Evolutionary conservation across 306 rosid species (phyloP), one percentile per base, ranked within the genome.

Genomic region (Medicago lupulina): DNA sequence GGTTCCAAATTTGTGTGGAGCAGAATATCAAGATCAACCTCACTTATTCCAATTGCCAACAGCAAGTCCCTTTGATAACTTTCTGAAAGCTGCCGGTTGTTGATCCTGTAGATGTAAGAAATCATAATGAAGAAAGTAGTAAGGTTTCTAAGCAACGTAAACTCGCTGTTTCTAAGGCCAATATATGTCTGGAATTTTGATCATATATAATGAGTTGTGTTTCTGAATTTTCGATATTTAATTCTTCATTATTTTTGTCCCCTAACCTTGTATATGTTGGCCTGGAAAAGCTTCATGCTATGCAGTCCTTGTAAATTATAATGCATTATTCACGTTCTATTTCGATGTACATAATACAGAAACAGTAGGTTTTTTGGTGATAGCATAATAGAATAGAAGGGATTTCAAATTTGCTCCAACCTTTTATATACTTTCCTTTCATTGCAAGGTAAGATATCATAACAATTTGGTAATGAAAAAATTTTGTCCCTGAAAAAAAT

Each of bases 61-160:
- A 14, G 77, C 99, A 34, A 96, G 93, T 74, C 99, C 99, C 73
- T 90, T 72, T 6, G 99, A 96, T 71, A 80, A 87, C 87, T 96
- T 96, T 81, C 83, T 92, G 38, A 96, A 96, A 82, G 99, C 98
- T 44, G 99, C 99, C 31, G 98, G 98, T 71, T 96, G 93, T 82
- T 96, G 85, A 92, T 63, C 53, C 21, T 55, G 41, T 47, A 70
- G 66, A 55, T 62, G 41, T 70, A 36, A 47, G 59, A 84, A 69
- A 36, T 59, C 69, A 49, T 47, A 28, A 67, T 40, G 59, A 67
- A 67, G 25, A 12, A 17, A 44, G 17, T 41, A 62, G 60, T 60
- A 67, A 76, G 70, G 73, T 40, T 67, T 72, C 34, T 49, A 54
- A 71, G 67, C 43, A 60, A 31, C 49, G 11, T 49, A 64, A 70